These are phyloP conservation scores for Mycena crocata DNA, from an alignment of 768 basidiomycete genomes.

Conservation along the genomic window DNA sequence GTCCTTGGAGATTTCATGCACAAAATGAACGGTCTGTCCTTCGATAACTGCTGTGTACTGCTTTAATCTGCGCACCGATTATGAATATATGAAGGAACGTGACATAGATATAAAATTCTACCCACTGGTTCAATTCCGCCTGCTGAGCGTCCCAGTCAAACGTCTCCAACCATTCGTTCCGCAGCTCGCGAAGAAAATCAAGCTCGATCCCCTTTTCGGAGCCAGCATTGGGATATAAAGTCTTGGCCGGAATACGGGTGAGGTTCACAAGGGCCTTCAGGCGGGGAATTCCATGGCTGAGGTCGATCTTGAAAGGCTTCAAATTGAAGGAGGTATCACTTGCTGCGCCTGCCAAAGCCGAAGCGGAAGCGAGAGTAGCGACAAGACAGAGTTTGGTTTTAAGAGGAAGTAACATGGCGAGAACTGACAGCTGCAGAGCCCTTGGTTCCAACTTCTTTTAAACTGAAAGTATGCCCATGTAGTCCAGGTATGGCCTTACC, in stretches of 20 bases:
- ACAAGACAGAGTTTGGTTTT: no score
- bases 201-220: not conserved
- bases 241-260: not conserved
- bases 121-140: not conserved
- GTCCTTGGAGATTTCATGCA: not conserved
- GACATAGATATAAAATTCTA: not conserved
- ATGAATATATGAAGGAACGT: not conserved
- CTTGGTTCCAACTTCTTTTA: no score
- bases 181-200: not conserved
- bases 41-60: not conserved
- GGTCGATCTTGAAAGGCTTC: not conserved
- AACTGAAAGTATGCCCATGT: no score
- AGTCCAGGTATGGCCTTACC: no score
- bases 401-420: no score
- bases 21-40: not conserved
- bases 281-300: not conserved
- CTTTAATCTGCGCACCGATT: not conserved
- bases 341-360: no score
- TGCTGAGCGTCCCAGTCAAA: not conserved
- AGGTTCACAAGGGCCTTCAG: not conserved
- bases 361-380: no score
- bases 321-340: not conserved
- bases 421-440: no score
- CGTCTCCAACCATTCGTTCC: not conserved
- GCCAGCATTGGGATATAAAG: not conserved